phyloP scores from a whole-genome alignment of 1,284 basidiomycete genomes.

The Tranzscheliella williamsii region DNA sequence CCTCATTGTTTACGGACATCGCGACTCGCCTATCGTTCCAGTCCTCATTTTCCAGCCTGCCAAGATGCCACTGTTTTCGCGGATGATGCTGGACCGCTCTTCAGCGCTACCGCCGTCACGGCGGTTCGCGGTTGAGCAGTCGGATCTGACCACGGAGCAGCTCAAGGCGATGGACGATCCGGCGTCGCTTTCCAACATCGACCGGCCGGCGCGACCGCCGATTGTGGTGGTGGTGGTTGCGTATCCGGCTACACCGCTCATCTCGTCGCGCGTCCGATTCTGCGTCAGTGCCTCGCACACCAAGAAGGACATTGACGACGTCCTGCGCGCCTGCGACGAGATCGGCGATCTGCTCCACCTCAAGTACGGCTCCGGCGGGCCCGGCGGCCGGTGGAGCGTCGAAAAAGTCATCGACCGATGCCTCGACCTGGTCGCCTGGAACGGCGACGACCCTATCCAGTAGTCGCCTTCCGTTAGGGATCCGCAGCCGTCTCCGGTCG shows the following conservation, averaged over 20 bases:
- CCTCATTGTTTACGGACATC: constrained; percentile 93
- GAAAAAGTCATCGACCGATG: constrained; percentile 77
- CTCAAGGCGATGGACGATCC: constrained; percentile 37
- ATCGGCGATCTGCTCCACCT: constrained; percentile 84
- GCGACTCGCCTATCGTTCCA: constrained; percentile 90
- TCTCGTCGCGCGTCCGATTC: constrained; percentile 87
- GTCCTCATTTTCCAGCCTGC: constrained; percentile 88
- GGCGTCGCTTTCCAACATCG: constrained; percentile 20
- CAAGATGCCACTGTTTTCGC: constrained; percentile 58
- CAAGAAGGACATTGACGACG: constrained; percentile 89
- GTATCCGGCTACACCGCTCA: constrained; percentile 82
- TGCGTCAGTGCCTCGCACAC: constrained; percentile 94
- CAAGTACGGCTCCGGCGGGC: constrained; percentile 69
- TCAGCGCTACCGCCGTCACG: constrained; percentile 49
- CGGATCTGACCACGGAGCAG: constrained; percentile 34
- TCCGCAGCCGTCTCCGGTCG: too few relatives aligned
- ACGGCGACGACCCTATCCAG: constrained; percentile 46
- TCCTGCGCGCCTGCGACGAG: constrained; percentile 88
- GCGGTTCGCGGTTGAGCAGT: constrained; percentile 36
- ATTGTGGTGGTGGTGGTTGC: constrained; percentile 58
- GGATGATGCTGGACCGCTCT: constrained; percentile 57
- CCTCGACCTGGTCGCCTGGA: constrained; percentile 72
- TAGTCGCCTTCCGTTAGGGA: too few relatives aligned
- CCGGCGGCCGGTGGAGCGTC: constrained; percentile 76
- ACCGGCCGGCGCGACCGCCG: constrained; percentile 44